Evolutionary conservation across 768 basidiomycete genomes (phyloP).

Genomic region (Kwoniella dendrophila): DNA sequence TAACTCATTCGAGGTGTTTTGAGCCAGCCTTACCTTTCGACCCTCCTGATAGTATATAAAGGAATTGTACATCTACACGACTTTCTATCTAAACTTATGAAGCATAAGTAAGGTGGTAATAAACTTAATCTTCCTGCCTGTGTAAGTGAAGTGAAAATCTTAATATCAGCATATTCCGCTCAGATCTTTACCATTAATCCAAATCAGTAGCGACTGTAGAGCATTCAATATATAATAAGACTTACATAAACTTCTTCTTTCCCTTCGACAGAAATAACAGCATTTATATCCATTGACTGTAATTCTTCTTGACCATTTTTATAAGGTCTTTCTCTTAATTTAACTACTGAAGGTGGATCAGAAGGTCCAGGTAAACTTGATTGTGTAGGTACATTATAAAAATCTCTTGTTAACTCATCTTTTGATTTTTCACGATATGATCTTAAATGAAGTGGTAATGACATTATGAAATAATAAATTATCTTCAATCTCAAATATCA

Average conservation of each 20-base stretch:
- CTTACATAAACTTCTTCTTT: slow-evolving; percentile 91
- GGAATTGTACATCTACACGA: slow-evolving; percentile 90
- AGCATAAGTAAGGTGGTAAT: slow-evolving; percentile 84
- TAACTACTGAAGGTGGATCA: slow-evolving; percentile 37
- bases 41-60: slow-evolving; percentile 85
- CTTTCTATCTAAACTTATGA: slow-evolving; percentile 86
- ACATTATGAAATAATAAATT: slow-evolving; percentile 38
- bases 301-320: slow-evolving; percentile 35
- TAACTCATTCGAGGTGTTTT: not conserved
- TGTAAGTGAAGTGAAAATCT: not conserved
- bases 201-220: too few species aligned
- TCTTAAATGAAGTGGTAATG: slow-evolving; percentile 66
- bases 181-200: too few species aligned
- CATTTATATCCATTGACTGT: slow-evolving; percentile 76
- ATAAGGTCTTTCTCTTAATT: slow-evolving; percentile 31
- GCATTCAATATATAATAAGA: slow-evolving; percentile 30
- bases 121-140: slow-evolving; percentile 90
- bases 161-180: too few species aligned
- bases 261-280: slow-evolving; percentile 80
- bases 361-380: slow-evolving; percentile 32
- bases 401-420: slow-evolving; percentile 79
- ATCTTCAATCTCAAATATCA: too few species aligned
- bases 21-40: slow-evolving; percentile 65
- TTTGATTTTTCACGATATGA: slow-evolving; percentile 90
- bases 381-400: slow-evolving; percentile 76